Evolutionary conservation across 2,329 filamentous ascomycete genomes (phyloP).

Genomic region (Curvularia lunata): DNA sequence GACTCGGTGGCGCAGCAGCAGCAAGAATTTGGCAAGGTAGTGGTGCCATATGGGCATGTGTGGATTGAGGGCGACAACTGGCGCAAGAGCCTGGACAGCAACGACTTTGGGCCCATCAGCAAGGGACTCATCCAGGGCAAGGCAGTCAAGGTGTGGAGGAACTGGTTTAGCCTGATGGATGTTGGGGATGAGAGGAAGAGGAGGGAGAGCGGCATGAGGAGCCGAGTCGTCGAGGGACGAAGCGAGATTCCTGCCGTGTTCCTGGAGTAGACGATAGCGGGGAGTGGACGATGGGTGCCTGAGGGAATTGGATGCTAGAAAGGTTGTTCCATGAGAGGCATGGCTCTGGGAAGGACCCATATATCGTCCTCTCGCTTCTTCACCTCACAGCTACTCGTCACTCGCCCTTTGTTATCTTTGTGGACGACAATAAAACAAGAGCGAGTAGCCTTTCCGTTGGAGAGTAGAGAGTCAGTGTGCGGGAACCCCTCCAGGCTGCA

Average conservation of each 20-base stretch:
- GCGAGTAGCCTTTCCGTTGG: background rate
- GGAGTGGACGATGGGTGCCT: background rate
- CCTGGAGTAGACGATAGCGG: constrained; percentile 21
- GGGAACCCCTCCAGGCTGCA: background rate
- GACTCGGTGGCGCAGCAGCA: constrained; percentile 24
- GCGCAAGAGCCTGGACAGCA: constrained; percentile 78
- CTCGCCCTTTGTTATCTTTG: background rate
- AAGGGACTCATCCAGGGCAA: constrained; percentile 76
- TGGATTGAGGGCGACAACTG: constrained; percentile 95
- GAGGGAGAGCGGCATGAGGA: constrained; percentile 50
- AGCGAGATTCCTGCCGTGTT: constrained; percentile 30
- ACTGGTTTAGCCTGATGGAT: constrained; percentile 56
- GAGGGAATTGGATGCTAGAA: background rate
- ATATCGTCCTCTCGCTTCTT: background rate
- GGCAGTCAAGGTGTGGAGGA: constrained; percentile 73
- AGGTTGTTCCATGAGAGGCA: background rate
- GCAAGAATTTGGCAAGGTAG: constrained; percentile 49
- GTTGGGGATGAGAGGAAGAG: constrained; percentile 60
- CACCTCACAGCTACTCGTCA: background rate
- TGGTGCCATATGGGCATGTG: constrained; percentile 81
- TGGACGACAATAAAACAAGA: background rate
- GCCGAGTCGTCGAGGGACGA: constrained; percentile 49
- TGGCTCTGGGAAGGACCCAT: constrained; percentile 10
- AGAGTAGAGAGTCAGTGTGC: background rate
- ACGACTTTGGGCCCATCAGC: constrained; percentile 85